Base-by-base conservation (phyloP, 2,329 filamentous ascomycete genomes). In the Exophiala calicioides region DNA sequence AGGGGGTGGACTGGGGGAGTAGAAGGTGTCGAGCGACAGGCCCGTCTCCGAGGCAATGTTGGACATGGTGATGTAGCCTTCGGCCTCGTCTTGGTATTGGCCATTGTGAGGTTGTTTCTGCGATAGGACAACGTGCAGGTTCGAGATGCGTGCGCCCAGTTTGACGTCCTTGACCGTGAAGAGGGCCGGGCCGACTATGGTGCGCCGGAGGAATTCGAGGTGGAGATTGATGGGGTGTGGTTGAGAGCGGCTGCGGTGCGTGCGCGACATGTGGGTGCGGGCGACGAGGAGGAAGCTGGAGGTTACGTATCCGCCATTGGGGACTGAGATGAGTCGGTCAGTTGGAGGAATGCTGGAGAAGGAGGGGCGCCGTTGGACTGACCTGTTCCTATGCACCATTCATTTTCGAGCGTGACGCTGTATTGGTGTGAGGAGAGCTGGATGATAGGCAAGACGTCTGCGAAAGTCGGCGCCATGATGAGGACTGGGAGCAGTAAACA, bases 241-340 rank as follows among this genome's bases (percentile, higher is more conserved):
- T 62, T 81, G 79, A 9, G 64, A 55, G 27, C 59, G 61, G 24
- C 61, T 58, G 54, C 67, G 65, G 48, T 79, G 76, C 39, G 77
- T 78, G 39, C 75, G 71, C 50, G 73, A 67, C 15, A 84, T 76
- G 64, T 86, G 83, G 2, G 69, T 73, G 7, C 69, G 66, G 18
- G 80, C 80, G 13, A 82, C 78, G 43, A 75, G 73, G 52, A 85
- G 73, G 52, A 88, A 75, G 37, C 78, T 72, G 0, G 81, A 75
- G 7, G 83, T 82, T 12, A 86, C 79, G 58, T 84, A 85, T 47
- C 85, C 85, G 41, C 85, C 85, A 63, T 88, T 82, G 4, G 84
- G 84, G 9, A 88, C 85, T 84, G 59, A 26, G 34, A 40, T 23
- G 35, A 8, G 38, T 58, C 47, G 50, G 42, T 49, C 45, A 48